These are phyloP conservation scores for Heimioporus retisporus DNA, from an alignment of 1,284 basidiomycete genomes.

Conservation along the genomic window DNA sequence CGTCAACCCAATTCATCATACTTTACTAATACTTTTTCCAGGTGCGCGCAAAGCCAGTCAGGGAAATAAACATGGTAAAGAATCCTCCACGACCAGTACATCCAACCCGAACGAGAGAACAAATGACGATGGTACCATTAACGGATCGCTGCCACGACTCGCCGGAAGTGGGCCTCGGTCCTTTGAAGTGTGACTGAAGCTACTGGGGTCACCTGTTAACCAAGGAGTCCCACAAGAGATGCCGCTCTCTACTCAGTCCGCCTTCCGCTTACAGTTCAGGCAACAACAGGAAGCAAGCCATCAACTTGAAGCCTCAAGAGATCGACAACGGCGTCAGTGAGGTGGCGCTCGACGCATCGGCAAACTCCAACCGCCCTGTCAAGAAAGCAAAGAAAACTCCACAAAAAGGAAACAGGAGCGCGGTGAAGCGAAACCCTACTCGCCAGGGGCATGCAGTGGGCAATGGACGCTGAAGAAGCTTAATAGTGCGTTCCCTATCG, in stretches of 20 bases:
- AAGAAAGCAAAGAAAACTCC: slow-evolving; percentile 1
- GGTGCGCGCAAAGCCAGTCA: neutral
- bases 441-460: neutral
- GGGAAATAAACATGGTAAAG: neutral
- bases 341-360: neutral
- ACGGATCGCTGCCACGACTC: too few species aligned
- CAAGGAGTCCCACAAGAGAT: too few species aligned
- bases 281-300: neutral
- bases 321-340: neutral
- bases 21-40: neutral
- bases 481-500: neutral
- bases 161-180: neutral
- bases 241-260: too few species aligned
- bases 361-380: neutral
- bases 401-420: neutral
- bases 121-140: too few species aligned
- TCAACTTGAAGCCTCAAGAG: neutral
- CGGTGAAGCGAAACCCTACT: slow-evolving; percentile 6
- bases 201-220: neutral
- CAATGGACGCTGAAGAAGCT: neutral
- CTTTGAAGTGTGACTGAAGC: neutral
- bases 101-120: too few species aligned
- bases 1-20: neutral
- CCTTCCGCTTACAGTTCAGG: neutral
- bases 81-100: too few species aligned